Evolutionary conservation across 345 rosid genomes (phyloP).

Genomic region (rapeseed (Brassica napus)): Da-Ae NC_063444.1:11249501-11250000

Average conservation of each 20-base stretch:
- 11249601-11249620: neutral
- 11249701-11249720: conserved; percentile 23
- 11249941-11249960: conserved; percentile 33
- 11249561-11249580: neutral
- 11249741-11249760: neutral
- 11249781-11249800: conserved; percentile 48
- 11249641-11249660: neutral
- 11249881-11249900: conserved; percentile 58
- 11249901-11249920: conserved; percentile 34
- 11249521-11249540: conserved; percentile 22
- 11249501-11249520: conserved; percentile 43
- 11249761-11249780: conserved; percentile 40
- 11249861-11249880: neutral
- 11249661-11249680: neutral
- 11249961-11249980: neutral
- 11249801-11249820: conserved; percentile 33
- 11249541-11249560: conserved; percentile 37
- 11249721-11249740: neutral
- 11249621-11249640: neutral
- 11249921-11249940: neutral
- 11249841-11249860: conserved; percentile 35
- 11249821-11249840: neutral
- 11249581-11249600: neutral
- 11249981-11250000: neutral
- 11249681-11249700: conserved; percentile 7